These are phyloP conservation scores for Dinochytrium kinnereticum DNA, from an alignment of 371 early-diverging fungal species.

Conservation along the genomic window DNA sequence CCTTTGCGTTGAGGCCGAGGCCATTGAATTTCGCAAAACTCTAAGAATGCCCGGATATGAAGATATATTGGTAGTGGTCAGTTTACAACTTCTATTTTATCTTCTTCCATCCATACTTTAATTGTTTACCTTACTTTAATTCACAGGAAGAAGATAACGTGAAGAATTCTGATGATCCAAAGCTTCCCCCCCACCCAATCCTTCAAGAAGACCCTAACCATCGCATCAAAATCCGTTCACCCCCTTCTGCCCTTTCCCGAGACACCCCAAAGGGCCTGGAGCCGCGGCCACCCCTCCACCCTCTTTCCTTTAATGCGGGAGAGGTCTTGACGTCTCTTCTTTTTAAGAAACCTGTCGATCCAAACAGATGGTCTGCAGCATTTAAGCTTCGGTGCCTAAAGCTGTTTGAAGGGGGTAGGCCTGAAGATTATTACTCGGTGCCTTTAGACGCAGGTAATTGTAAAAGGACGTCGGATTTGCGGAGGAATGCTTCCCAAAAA, in stretches of 20 bases:
- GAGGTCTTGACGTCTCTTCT: slow-evolving; percentile 2
- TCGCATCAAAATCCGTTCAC: neutral
- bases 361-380: neutral
- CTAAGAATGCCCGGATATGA: too few species aligned
- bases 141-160: slow-evolving; percentile 6
- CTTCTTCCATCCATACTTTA: too few species aligned
- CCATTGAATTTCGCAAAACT: slow-evolving; percentile 46
- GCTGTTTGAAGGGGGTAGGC: slow-evolving; percentile 32
- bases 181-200: neutral
- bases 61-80: too few species aligned
- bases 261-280: neutral
- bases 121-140: neutral
- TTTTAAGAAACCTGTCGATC: neutral
- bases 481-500: too few species aligned
- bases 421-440: neutral
- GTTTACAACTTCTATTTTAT: too few species aligned
- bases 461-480: neutral
- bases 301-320: neutral
- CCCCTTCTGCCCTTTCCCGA: neutral
- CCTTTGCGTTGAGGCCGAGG: slow-evolving; percentile 55
- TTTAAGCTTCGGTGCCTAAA: slow-evolving; percentile 25
- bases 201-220: neutral
- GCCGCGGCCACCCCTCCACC: neutral
- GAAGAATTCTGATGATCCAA: neutral
- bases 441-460: too few species aligned